phyloP scores from a whole-genome alignment of 495 filamentous ascomycete genomes.

The Aspergillus affinis region DNA sequence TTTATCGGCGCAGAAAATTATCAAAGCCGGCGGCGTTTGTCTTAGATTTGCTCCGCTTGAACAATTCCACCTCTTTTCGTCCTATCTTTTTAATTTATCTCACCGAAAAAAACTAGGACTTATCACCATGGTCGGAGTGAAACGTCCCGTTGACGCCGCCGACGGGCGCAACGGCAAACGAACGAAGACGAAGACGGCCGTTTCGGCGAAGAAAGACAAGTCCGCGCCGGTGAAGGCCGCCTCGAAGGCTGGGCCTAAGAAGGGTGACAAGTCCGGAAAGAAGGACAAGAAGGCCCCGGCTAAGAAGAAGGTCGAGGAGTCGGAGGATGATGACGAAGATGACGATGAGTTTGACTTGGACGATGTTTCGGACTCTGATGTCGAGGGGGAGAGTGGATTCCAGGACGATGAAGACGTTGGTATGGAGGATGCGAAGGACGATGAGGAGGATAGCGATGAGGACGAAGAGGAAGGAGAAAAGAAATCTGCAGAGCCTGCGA shows the following conservation, averaged over 20 bases:
- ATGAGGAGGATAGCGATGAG: slow-evolving; percentile 28
- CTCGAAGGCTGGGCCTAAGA: slow-evolving; percentile 30
- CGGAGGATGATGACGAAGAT: slow-evolving; percentile 35
- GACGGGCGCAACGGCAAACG: slow-evolving; percentile 51
- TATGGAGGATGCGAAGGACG: slow-evolving; percentile 35
- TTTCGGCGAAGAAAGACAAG: slow-evolving; percentile 37
- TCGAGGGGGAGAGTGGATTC: slow-evolving; percentile 35
- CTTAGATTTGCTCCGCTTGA: slow-evolving; percentile 2
- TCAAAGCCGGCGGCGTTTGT: slow-evolving; percentile 12
- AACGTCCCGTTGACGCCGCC: slow-evolving; percentile 41
- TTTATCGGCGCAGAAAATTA: slow-evolving; percentile 18
- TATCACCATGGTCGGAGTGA: slow-evolving; percentile 43
- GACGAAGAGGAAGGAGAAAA: slow-evolving; percentile 28
- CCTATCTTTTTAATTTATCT: slow-evolving; percentile 3
- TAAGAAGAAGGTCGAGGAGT: slow-evolving; percentile 33
- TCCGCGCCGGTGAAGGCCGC: slow-evolving; percentile 29
- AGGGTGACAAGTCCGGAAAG: slow-evolving; percentile 26
- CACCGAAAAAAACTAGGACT: slow-evolving; percentile 8
- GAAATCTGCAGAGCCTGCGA: slow-evolving; percentile 22
- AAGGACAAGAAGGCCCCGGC: slow-evolving; percentile 38
- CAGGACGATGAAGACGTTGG: slow-evolving; percentile 36
- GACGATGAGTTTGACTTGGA: slow-evolving; percentile 46
- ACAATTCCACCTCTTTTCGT: not conserved
- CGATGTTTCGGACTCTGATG: slow-evolving; percentile 41
- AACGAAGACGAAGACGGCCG: slow-evolving; percentile 43